Evolutionary conservation across 129 eudicot genomes (phyloP), one percentile per base, ranked within the genome.

Genomic region (Solidago caesia): DNA sequence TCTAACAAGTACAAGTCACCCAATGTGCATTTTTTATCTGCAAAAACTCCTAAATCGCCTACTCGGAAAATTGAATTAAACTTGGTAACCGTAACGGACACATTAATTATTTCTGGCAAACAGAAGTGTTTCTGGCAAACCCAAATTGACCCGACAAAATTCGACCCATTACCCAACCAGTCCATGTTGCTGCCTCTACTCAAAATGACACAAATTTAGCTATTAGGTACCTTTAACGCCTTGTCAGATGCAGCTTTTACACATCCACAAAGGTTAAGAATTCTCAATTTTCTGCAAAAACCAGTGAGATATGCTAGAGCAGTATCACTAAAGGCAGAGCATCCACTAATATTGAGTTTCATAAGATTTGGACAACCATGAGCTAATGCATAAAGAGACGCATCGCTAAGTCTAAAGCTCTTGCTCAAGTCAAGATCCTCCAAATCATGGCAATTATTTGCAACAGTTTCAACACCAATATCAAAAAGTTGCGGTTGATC

Each of bases 391-490:
- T 86, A 83, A 25, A 93, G 74, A 4, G 97, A 93, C 21, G 82
- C 82, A 76, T 93, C 96, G 65, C 84, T 69, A 39, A 93, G 91
- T 55, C 86, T 88, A 70, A 90, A 90, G 80, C 97, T 88, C 79
- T 86, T 93, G 87, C 98, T 93, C 2, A 93, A 87, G 77, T 93
- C 98, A 45, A 93, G 88, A 55, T 93, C 98, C 82, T 83, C 87
- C 26, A 93, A 80, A 14, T 93, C 97, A 64, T 78, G 96, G 71
- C 98, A 93, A 76, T 63, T 66, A 26, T 67, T 73, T 44, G 98
- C 87, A 47, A 93, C 85, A 66, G 80, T 71, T 78, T 93, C 89
- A 2, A 93, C 88, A 9, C 91, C 92, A 66, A 83, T 67, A 80
- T 93, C 97, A 69, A 84, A 84, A 58, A 93, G 96, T 62, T 88